phyloP scores from a whole-genome alignment of 192 early-diverging fungal genomes.

The Umbelopsis sp. region DNA sequence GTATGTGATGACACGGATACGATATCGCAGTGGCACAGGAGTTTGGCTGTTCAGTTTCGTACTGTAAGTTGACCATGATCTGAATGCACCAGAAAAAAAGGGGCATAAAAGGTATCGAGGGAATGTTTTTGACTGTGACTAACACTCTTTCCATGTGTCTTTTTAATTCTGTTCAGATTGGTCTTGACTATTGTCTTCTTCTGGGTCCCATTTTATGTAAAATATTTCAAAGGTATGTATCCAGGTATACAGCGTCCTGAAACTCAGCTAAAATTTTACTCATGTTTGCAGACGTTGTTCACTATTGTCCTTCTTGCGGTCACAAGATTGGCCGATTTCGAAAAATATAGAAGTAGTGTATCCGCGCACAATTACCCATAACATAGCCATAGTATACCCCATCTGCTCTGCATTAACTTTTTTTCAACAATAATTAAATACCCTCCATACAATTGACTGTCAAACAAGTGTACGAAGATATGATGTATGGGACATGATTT shows the following conservation, averaged over 20 bases:
- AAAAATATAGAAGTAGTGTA: neutral
- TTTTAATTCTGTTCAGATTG: neutral
- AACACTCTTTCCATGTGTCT: no score
- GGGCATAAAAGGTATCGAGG: no score
- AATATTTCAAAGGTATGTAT: slow-evolving; percentile 13
- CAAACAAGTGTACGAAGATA: no score
- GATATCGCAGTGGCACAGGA: neutral
- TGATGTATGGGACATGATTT: no score
- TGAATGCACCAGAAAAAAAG: no score
- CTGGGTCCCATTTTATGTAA: slow-evolving; percentile 19
- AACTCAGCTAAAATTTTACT: neutral
- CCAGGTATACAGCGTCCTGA: neutral
- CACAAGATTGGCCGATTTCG: slow-evolving; percentile 17
- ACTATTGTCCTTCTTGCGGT: slow-evolving; percentile 13
- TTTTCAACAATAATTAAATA: neutral
- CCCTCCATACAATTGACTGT: neutral
- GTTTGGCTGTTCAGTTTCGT: slow-evolving; percentile 12
- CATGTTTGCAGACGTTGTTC: slow-evolving; percentile 1
- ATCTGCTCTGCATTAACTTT: no score
- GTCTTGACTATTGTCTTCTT: slow-evolving; percentile 16
- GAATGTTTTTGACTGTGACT: no score
- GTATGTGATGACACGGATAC: slow-evolving; percentile 7
- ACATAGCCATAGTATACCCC: no score
- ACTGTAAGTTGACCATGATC: neutral
- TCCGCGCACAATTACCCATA: no score